Conservation (phyloP, 2,329 filamentous ascomycete species). For the Esteya vermicola region DNA sequence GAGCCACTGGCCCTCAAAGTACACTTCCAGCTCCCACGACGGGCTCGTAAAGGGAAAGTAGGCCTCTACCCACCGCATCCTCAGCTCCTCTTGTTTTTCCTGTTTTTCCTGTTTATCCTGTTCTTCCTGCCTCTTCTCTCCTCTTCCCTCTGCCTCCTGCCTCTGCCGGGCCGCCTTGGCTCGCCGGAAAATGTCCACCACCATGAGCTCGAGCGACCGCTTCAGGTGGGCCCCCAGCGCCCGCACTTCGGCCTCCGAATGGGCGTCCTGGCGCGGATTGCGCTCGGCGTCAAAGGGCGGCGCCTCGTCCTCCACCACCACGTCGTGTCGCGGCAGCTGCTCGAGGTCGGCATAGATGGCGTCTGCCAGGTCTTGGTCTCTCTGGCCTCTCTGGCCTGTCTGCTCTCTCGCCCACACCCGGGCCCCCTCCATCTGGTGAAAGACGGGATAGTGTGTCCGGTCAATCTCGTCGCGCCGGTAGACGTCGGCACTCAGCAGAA, state of each 20-base stretch:
- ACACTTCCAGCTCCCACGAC: constrained; percentile 91
- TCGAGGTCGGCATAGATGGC: constrained; percentile 58
- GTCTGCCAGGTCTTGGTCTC: constrained; percentile 48
- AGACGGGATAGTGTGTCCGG: constrained; percentile 86
- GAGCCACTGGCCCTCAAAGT: constrained; percentile 89
- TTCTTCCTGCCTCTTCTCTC: too few relatives aligned
- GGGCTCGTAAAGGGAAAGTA: constrained; percentile 97
- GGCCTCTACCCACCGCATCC: constrained; percentile 87
- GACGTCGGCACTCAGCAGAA: constrained; percentile 81
- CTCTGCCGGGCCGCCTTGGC: constrained; percentile 25
- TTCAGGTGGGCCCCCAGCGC: constrained; percentile 79
- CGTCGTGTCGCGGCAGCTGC: constrained; percentile 54
- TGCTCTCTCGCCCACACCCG: constrained; percentile 59
- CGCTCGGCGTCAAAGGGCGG: constrained; percentile 61
- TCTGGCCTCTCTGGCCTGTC: constrained; percentile 36
- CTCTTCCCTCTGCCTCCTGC: too few relatives aligned
- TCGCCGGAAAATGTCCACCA: constrained; percentile 72
- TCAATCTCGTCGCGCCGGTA: constrained; percentile 93
- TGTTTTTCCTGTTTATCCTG: too few relatives aligned
- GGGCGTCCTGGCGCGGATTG: constrained; percentile 71
- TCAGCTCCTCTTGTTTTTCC: constrained; percentile 56
- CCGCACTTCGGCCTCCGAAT: constrained; percentile 63
- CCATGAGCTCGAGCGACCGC: constrained; percentile 74
- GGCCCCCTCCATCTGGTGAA: constrained; percentile 98
- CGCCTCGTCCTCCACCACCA: constrained; percentile 73